phyloP scores from a whole-genome alignment of 768 basidiomycete species.

The Hypholoma fasciculare region DNA sequence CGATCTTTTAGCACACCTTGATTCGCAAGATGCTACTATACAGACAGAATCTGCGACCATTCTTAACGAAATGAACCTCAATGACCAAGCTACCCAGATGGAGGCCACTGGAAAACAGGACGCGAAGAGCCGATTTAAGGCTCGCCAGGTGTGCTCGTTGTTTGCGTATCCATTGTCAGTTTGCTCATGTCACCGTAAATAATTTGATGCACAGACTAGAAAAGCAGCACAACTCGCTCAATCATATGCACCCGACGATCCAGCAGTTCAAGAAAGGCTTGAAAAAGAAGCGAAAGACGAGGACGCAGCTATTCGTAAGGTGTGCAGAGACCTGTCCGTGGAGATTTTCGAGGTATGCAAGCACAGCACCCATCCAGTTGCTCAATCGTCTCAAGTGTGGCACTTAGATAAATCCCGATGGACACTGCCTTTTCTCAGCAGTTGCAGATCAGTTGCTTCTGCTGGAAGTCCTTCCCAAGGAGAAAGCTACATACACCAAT shows the following conservation, averaged over 20 bases:
- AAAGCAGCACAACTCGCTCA: constrained; percentile 69
- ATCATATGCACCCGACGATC: constrained; percentile 49
- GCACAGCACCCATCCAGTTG: neutral
- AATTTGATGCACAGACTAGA: constrained; percentile 49
- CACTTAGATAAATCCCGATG: constrained; percentile 87
- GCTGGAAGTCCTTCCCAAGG: constrained; percentile 62
- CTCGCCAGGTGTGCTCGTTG: constrained; percentile 58
- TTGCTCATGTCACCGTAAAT: neutral
- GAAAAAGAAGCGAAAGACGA: constrained; percentile 70
- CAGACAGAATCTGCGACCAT: constrained; percentile 50
- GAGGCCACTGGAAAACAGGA: constrained; percentile 46
- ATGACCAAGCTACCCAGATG: constrained; percentile 28
- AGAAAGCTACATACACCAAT: constrained; percentile 57
- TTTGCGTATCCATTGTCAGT: neutral
- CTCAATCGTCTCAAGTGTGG: neutral
- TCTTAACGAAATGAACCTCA: constrained; percentile 46
- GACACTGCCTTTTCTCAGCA: constrained; percentile 94
- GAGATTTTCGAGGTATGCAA: constrained; percentile 60
- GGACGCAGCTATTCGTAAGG: constrained; percentile 58
- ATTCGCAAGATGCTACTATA: constrained; percentile 54
- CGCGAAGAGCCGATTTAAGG: constrained; percentile 64
- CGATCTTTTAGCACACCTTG: constrained; percentile 76
- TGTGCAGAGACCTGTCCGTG: constrained; percentile 66
- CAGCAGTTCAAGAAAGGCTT: constrained; percentile 57
- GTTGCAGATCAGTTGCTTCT: constrained; percentile 87